These are phyloP conservation scores for Fistulifera pelliculosa DNA, from an alignment of 108 stramenopile species.

Conservation along the genomic window DNA sequence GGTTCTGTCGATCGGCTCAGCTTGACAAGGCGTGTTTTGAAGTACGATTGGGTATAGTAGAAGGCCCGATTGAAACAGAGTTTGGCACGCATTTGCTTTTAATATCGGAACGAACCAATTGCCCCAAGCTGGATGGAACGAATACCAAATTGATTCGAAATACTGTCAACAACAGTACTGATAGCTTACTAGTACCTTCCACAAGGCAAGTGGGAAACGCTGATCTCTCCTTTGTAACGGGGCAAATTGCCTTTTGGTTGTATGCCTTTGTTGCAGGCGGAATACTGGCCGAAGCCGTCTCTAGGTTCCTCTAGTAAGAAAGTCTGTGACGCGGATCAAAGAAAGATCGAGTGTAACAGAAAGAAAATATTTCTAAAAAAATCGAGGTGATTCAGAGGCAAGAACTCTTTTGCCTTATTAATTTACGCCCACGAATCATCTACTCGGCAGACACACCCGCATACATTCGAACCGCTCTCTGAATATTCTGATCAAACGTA, in stretches of 20 bases:
- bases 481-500: too few species aligned
- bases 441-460: too few species aligned
- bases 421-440: too few species aligned
- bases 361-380: too few species aligned
- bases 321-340: too few species aligned
- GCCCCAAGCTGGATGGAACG: conserved; percentile 50
- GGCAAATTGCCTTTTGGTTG: neutral
- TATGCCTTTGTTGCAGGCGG: neutral
- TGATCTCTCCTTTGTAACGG: neutral
- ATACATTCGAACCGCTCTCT: too few species aligned
- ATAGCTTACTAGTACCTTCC: neutral
- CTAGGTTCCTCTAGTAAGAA: neutral
- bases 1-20: conserved; percentile 38
- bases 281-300: neutral
- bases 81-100: conserved; percentile 49
- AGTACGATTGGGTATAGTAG: conserved; percentile 30
- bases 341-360: too few species aligned
- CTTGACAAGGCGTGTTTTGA: conserved; percentile 44
- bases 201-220: neutral
- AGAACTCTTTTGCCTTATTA: too few species aligned
- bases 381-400: too few species aligned
- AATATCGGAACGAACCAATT: conserved; percentile 57
- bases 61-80: conserved; percentile 49
- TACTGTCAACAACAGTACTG: conserved; percentile 14
- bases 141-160: conserved; percentile 29